Percentiles rank a stretch among this genome's conserved stretches.
Conservation (phyloP, 345 rosid genomes). For the Linum trigynum region DNA sequence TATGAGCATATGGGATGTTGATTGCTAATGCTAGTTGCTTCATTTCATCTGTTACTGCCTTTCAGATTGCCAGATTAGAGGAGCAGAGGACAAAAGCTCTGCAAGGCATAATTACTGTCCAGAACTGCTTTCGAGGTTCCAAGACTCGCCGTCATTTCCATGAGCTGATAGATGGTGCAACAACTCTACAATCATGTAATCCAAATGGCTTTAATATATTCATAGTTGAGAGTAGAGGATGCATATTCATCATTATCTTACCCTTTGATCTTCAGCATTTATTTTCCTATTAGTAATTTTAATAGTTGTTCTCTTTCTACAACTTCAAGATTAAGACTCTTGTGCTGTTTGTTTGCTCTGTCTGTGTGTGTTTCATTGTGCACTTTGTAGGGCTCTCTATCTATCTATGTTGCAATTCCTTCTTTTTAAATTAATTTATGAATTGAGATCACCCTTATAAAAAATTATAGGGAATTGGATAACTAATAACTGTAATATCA, state of each 20-base stretch:
- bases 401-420: not conserved
- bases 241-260: not conserved
- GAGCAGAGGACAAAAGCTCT: conserved; percentile 51
- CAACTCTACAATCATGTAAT: conserved; percentile 70
- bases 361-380: no score
- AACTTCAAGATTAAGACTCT: no score
- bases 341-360: no score
- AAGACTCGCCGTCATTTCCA: conserved; percentile 41
- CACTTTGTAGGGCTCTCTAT: not conserved
- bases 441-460: not conserved
- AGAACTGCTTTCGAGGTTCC: conserved; percentile 58
- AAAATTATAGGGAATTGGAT: no score
- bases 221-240: not conserved
- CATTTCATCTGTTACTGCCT: conserved; percentile 11
- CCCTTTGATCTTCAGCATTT: conserved; percentile 6
- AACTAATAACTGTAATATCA: not conserved
- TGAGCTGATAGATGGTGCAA: conserved; percentile 45
- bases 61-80: conserved; percentile 65
- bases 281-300: not conserved
- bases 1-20: not conserved
- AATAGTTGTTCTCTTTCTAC: no score
- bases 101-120: conserved; percentile 53
- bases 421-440: no score
- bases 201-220: not conserved
- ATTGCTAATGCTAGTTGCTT: conserved; percentile 1